Evolutionary conservation across 805 yeast species (phyloP).

Genomic region (Candida boleticola): DNA sequence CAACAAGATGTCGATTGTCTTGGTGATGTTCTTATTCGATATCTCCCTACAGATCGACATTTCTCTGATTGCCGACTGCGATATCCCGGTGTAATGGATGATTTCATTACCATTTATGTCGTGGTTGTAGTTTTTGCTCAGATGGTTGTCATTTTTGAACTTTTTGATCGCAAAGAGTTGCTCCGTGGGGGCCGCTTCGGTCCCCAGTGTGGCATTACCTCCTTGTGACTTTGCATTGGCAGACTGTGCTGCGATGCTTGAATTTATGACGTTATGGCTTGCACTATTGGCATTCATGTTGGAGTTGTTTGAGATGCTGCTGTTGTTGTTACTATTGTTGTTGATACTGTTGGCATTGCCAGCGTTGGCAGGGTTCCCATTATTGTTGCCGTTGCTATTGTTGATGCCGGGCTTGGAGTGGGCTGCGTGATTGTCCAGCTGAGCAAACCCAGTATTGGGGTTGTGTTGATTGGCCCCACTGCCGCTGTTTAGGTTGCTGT

Average conservation of each 20-base stretch:
- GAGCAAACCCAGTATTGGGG: too few species aligned
- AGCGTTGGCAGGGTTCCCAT: neutral
- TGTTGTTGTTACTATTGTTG: neutral
- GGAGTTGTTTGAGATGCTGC: too few species aligned
- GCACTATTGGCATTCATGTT: neutral
- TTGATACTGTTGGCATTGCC: neutral
- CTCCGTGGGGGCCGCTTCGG: slow-evolving; percentile 13
- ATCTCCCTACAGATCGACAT: slow-evolving; percentile 93
- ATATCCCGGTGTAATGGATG: slow-evolving; percentile 87
- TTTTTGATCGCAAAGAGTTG: slow-evolving; percentile 83
- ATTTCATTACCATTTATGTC: slow-evolving; percentile 76
- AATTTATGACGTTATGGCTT: neutral
- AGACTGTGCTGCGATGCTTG: neutral
- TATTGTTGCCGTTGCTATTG: too few species aligned
- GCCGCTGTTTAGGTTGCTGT: too few species aligned
- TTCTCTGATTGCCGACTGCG: slow-evolving; percentile 94
- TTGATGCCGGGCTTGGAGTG: too few species aligned
- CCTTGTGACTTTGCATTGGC: neutral
- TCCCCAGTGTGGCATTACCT: too few species aligned
- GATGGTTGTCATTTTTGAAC: slow-evolving; percentile 77
- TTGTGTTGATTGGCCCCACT: too few species aligned
- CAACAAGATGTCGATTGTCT: slow-evolving; percentile 75
- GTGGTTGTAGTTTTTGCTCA: slow-evolving; percentile 31
- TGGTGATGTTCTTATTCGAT: slow-evolving; percentile 74
- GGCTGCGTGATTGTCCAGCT: too few species aligned